Evolutionary conservation across 768 basidiomycete species (phyloP).

Genomic region (Leccinum barrowsii): DNA sequence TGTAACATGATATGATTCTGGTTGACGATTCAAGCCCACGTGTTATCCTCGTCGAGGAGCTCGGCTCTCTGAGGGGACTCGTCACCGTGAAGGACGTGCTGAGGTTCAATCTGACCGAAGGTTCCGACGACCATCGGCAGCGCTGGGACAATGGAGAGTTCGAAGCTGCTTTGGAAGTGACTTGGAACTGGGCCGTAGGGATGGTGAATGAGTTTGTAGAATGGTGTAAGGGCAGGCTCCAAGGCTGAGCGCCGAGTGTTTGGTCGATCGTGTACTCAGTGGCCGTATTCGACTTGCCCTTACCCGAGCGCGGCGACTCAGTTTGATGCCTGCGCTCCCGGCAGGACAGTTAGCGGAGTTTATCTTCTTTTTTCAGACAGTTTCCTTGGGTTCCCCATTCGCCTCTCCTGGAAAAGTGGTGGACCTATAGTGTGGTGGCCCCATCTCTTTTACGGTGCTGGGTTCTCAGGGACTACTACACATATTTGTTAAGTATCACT

Average conservation of each 20-base stretch:
- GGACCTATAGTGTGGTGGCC: not conserved
- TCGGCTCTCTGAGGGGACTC: slow-evolving; percentile 77
- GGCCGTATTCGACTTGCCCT: not conserved
- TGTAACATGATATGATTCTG: not conserved
- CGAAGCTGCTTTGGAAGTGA: slow-evolving; percentile 59
- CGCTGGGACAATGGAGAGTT: slow-evolving; percentile 62
- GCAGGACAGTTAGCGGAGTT: not conserved
- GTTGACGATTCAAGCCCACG: slow-evolving; percentile 60
- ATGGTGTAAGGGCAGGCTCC: slow-evolving; percentile 25
- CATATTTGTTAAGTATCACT: not conserved
- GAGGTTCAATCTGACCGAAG: slow-evolving; percentile 69
- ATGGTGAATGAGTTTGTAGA: slow-evolving; percentile 30
- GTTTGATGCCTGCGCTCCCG: not conserved
- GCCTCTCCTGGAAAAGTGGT: not conserved
- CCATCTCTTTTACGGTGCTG: not conserved
- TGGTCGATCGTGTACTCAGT: not conserved
- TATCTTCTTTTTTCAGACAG: not conserved
- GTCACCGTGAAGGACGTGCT: slow-evolving; percentile 97
- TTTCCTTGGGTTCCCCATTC: not conserved
- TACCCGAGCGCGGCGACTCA: not conserved
- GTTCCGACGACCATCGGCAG: slow-evolving; percentile 47
- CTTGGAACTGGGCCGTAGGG: slow-evolving; percentile 52
- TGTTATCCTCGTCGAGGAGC: slow-evolving; percentile 91
- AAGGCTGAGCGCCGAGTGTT: slow-evolving; percentile 15
- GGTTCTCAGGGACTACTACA: not conserved